Base-by-base conservation (phyloP, 2,329 filamentous ascomycete species). In the Pseudogymnoascus sp. region DNA sequence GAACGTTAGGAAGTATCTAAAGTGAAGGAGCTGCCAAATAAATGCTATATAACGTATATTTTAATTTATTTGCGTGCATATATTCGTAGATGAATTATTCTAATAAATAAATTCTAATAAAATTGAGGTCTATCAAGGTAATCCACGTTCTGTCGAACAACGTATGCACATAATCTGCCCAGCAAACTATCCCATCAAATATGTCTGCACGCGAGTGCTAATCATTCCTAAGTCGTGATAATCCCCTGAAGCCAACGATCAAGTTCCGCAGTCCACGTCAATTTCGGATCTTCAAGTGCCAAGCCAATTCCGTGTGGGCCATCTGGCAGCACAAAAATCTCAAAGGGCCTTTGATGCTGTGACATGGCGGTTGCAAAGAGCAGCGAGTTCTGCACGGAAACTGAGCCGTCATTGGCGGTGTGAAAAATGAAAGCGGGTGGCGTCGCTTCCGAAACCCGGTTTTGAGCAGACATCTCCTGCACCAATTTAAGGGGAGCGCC, bases 391-490 rank as follows among this genome's bases (percentile, higher is more conserved):
- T 70, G 63, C 1, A 73, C 68, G 5, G 68, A 64, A 12, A 73
- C 71, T 5, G 33, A 21, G 1, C 36, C 62, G 44, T 72, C 71
- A 58, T 73, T 70, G 48, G 70, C 64, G 1, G 71, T 71, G 63
- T 73, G 72, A 63, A 74, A 75, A n/a, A 73, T 29, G 65, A 77
- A 76, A 4, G 70, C 72, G 33, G 73, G 72, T 63, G 69, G 73
- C 63, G 69, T 70, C 13, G 59, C 38, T 4, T 29, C 62, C 6
- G 62, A 63, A 2, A 73, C 70, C 7, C 62, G 66, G 21, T 67
- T 68, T 63, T 72, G 67, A 9, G 71, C 70, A 6, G 65, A 70
- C 62, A 71, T 64, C 15, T 48, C 29, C 2, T 55, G 39, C 6
- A 66, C 61, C 61, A 65, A 75, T 42, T 66, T 66, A 5, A 61